Percentiles rank a stretch among this genome's conserved stretches.
phyloP scores from a whole-genome alignment of 169 alveolate genomes.

The Plasmodium blacklocki region DNA sequence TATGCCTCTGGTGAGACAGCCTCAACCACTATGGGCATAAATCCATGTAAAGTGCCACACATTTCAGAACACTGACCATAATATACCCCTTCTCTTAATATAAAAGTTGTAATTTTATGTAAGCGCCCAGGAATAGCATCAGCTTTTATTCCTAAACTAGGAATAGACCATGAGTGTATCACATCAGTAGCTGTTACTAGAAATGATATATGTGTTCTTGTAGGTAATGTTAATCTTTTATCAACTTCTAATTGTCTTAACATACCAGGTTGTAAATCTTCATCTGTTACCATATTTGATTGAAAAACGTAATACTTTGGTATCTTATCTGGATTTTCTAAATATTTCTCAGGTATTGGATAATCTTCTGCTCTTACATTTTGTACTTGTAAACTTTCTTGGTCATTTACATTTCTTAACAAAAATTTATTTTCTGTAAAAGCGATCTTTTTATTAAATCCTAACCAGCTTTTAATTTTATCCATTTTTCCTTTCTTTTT shows the following conservation, averaged over 20 bases:
- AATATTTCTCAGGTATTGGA: slow-evolving; percentile 84
- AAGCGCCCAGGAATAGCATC: slow-evolving; percentile 94
- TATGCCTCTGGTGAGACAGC: slow-evolving; percentile 92
- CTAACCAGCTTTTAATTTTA: slow-evolving; percentile 17
- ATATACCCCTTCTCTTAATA: slow-evolving; percentile 94
- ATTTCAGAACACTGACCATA: slow-evolving; percentile 94
- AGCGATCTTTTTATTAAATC: slow-evolving; percentile 20
- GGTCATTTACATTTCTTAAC: slow-evolving; percentile 33
- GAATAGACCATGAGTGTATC: slow-evolving; percentile 88
- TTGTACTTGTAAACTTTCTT: slow-evolving; percentile 12
- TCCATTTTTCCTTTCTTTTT: slow-evolving; percentile 19
- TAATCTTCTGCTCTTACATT: slow-evolving; percentile 80
- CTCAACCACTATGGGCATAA: slow-evolving; percentile 94
- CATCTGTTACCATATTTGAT: slow-evolving; percentile 87
- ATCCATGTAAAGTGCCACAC: slow-evolving; percentile 94
- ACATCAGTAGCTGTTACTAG: slow-evolving; percentile 91
- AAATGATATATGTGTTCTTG: slow-evolving; percentile 92
- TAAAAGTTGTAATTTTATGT: slow-evolving; percentile 89
- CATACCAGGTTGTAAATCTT: slow-evolving; percentile 89
- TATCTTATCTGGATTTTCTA: slow-evolving; percentile 84
- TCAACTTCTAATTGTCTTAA: slow-evolving; percentile 91
- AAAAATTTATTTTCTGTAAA: slow-evolving; percentile 33
- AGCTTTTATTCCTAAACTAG: slow-evolving; percentile 91
- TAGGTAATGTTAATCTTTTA: slow-evolving; percentile 90
- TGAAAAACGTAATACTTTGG: slow-evolving; percentile 87